Evolutionary conservation across 2,329 filamentous ascomycete species (phyloP).

Genomic region (Aspergillus terreus): DNA sequence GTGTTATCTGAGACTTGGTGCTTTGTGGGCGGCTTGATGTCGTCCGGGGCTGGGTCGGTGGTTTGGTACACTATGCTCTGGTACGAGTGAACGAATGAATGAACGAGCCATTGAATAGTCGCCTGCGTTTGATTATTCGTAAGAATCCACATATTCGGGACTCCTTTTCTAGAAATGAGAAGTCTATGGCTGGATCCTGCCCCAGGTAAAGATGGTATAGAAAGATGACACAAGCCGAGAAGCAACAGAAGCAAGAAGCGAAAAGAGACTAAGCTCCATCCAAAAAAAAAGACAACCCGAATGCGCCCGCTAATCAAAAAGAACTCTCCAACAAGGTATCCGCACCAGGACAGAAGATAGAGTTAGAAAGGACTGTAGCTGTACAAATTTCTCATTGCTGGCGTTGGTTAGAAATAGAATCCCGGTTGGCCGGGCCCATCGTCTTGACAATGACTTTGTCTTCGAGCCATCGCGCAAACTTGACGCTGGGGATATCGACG

Average conservation of each 20-base stretch:
- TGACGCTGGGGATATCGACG: conserved; percentile 51
- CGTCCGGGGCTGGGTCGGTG: conserved; percentile 9
- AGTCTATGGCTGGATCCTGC: neutral
- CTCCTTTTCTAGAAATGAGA: neutral
- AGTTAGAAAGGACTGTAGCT: neutral
- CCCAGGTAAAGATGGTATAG: neutral
- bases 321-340: neutral
- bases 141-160: no score
- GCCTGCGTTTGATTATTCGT: neutral
- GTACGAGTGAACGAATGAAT: conserved; percentile 33
- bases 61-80: conserved; percentile 10
- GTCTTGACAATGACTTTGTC: conserved; percentile 25
- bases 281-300: neutral
- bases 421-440: conserved; percentile 2
- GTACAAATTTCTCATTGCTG: no score
- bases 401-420: conserved; percentile 1
- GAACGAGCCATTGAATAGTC: conserved; percentile 21
- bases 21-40: neutral
- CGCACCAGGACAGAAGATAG: conserved; percentile 5
- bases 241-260: neutral
- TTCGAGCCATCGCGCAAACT: conserved; percentile 50
- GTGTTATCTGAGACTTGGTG: neutral
- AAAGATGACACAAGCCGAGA: neutral
- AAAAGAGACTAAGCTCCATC: neutral
- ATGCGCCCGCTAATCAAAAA: conserved; percentile 3